Evolutionary conservation across 352 stramenopile species (phyloP), one percentile per base, ranked within the genome.

Genomic region (Peronosclerospora sorghi): DNA sequence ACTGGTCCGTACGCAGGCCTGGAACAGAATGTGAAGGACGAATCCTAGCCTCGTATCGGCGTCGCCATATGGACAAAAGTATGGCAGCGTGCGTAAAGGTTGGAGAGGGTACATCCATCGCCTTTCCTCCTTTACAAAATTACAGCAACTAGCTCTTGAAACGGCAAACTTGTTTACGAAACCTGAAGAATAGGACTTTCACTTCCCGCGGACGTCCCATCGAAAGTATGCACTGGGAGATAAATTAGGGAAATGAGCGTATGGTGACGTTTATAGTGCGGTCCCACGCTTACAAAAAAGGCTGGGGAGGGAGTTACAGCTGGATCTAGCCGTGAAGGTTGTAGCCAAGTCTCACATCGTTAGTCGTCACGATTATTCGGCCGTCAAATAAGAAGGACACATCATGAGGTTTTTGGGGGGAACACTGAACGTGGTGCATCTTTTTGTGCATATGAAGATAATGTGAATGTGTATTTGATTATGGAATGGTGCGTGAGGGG

Each of bases 401-500:
- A 85, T 86, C 65, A 89, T 89, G 76, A 57, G 73, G 39, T 41
- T 89, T 21, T 56, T 89, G 6, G 72, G 76, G 17, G 76, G 76
- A 8, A 89, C 76, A 23, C 63, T 89, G 19, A 85, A 89, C 38
- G 76, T 86, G 13, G 76, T 89, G 41, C 76, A 89, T 37, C 86
- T 86, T 40, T 86, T 86, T 44, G 76, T 26, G 73, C 71, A 4
- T 89, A 86, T 40, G 76, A 89, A 45, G 76, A 89, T 42, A 68
- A 89, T 27, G 39, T 43, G 15, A 73, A 49, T 56, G 76, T 89
- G 10, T 89, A 81, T 27, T 54, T 89, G 13, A 71, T 89, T 23
- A 86, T 89, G 73, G 76, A 89, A 44, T 65, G 81, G 27, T 89
- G 76, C 48, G 59, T 83, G 1, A 71, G 71, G n/a, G 71, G 73